phyloP scores from a whole-genome alignment of 192 early-diverging fungal species.

The Coemansia sp. region DNA sequence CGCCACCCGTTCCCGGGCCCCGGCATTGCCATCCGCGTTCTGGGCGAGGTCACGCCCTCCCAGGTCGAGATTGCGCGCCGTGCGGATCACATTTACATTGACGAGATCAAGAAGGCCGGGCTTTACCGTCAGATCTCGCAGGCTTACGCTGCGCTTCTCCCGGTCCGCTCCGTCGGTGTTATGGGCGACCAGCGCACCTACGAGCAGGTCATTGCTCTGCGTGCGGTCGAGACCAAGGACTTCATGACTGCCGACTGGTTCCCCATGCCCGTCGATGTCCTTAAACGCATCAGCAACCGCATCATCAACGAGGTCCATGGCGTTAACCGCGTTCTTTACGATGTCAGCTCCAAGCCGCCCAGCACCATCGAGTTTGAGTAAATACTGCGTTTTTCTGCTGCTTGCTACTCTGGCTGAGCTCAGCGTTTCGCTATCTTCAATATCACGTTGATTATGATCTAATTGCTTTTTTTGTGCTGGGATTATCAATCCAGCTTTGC shows the following conservation, averaged over 20 bases:
- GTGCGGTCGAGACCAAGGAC: constrained; percentile 94
- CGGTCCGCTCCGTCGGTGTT: constrained; percentile 94
- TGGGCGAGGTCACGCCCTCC: constrained; percentile 91
- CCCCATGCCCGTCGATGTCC: constrained; percentile 81
- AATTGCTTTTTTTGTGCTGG: too few species aligned
- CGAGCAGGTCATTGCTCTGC: constrained; percentile 96
- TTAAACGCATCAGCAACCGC: constrained; percentile 90
- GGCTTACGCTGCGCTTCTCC: constrained; percentile 94
- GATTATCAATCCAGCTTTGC: too few species aligned
- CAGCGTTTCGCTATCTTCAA: neutral
- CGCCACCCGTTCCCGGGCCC: constrained; percentile 99
- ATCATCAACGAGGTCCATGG: constrained; percentile 99
- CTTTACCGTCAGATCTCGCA: constrained; percentile 97
- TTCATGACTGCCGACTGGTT: constrained; percentile 99
- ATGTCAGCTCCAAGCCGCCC: constrained; percentile 96
- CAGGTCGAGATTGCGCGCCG: constrained; percentile 95
- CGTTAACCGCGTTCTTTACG: constrained; percentile 97
- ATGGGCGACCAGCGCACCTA: constrained; percentile 99
- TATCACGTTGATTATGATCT: neutral
- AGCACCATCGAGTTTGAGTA: constrained; percentile 99
- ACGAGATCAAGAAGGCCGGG: constrained; percentile 97
- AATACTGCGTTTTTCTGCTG: constrained; percentile 10
- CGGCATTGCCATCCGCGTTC: constrained; percentile 95
- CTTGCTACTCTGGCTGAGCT: neutral
- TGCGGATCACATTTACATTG: constrained; percentile 98